These are phyloP conservation scores for Peronosclerospora sorghi DNA, from an alignment of 352 stramenopile genomes.

Conservation along the genomic window DNA sequence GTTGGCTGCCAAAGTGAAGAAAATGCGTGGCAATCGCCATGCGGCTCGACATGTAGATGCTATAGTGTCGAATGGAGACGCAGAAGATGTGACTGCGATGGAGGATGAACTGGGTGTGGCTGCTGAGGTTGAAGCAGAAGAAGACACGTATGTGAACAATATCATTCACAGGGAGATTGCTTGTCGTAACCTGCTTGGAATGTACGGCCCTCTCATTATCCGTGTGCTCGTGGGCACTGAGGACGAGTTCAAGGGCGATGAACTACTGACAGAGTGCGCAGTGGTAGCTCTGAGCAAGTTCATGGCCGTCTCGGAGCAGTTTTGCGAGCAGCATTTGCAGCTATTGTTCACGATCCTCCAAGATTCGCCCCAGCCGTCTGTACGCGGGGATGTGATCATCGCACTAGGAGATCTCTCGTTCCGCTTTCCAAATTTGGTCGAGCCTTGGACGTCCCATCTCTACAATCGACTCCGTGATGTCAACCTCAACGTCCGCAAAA, in stretches of 20 bases:
- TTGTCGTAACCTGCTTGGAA: slow-evolving; percentile 83
- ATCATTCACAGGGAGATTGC: slow-evolving; percentile 90
- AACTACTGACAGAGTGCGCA: slow-evolving; percentile 85
- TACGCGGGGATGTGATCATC: slow-evolving; percentile 95
- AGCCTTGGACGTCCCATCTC: slow-evolving; percentile 95
- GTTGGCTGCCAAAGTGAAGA: slow-evolving; percentile 75
- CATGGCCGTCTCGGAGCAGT: slow-evolving; percentile 93
- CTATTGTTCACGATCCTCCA: slow-evolving; percentile 91
- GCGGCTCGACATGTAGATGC: slow-evolving; percentile 14
- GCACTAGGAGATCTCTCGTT: slow-evolving; percentile 95
- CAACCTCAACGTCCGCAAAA: slow-evolving; percentile 86
- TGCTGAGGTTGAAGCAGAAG: slow-evolving; percentile 81
- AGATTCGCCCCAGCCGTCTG: slow-evolving; percentile 43
- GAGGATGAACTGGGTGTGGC: too few relatives aligned
- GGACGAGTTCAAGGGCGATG: slow-evolving; percentile 50
- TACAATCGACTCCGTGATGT: slow-evolving; percentile 91
- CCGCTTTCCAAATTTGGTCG: slow-evolving; percentile 95
- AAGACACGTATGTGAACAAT: slow-evolving; percentile 89
- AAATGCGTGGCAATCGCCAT: slow-evolving; percentile 67
- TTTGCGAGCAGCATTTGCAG: slow-evolving; percentile 93
- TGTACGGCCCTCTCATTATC: slow-evolving; percentile 87
- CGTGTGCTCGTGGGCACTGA: slow-evolving; percentile 58
- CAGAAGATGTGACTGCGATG: slow-evolving; percentile 76
- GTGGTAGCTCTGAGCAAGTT: slow-evolving; percentile 96
- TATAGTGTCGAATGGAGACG: slow-evolving; percentile 18